phyloP scores from a whole-genome alignment of 768 basidiomycete species.

The Suillus variegatus region DNA sequence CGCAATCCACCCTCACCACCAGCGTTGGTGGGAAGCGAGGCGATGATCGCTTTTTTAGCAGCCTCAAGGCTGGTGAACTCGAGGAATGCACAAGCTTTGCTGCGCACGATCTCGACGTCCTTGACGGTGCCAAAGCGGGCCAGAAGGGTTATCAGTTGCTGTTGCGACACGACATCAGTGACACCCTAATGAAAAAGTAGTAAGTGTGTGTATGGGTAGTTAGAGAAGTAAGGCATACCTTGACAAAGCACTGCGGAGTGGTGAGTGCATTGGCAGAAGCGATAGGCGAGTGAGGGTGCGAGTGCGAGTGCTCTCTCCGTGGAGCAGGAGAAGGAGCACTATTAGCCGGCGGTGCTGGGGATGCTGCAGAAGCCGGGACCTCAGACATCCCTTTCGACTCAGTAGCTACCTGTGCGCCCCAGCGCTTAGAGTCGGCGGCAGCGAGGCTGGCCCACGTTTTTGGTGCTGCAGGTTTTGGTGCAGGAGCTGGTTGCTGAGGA shows the following conservation, averaged over 20 bases:
- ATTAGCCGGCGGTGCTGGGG: conserved; percentile 36
- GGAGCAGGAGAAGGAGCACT: conserved; percentile 37
- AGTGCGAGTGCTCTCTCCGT: conserved; percentile 31
- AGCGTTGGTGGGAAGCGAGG: conserved; percentile 60
- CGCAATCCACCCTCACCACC: conserved; percentile 92
- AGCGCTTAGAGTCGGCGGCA: conserved; percentile 78
- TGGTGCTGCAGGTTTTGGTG: conserved; percentile 52
- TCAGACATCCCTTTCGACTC: conserved; percentile 79
- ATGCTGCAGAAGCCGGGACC: conserved; percentile 42
- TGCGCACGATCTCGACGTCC: conserved; percentile 85
- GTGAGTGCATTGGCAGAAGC: conserved; percentile 63
- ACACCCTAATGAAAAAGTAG: conserved; percentile 56
- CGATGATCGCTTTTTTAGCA: conserved; percentile 83
- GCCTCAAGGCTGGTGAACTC: conserved; percentile 79
- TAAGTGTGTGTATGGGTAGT: conserved; percentile 5
- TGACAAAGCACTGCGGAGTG: conserved; percentile 88
- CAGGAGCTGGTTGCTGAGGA: conserved; percentile 34
- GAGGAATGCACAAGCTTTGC: conserved; percentile 92
- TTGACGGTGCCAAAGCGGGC: conserved; percentile 80
- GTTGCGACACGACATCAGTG: conserved; percentile 58
- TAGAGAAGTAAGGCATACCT: conserved; percentile 48
- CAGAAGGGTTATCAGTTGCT: conserved; percentile 51
- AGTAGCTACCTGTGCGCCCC: conserved; percentile 80
- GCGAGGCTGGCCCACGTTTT: conserved; percentile 94
- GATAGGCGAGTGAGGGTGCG: conserved; percentile 29